Evolutionary conservation across 2,329 filamentous ascomycete species (phyloP).

Genomic region (Colletotrichum agaves): DNA sequence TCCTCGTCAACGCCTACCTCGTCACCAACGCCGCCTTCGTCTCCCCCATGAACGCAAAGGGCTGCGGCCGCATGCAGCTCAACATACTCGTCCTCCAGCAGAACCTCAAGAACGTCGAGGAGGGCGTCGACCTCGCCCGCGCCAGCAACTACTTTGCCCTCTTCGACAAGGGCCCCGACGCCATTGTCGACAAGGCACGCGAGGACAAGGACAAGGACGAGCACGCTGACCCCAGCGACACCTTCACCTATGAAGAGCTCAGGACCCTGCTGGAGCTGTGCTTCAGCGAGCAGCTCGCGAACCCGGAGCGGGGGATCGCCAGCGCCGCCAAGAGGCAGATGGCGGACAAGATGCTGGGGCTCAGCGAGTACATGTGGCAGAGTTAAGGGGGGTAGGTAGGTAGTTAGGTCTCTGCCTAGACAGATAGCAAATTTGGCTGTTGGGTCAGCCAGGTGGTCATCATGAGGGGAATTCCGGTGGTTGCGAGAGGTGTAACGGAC

Average conservation of each 20-base stretch:
- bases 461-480: background rate
- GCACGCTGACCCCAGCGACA: conserved; percentile 48
- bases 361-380: conserved; percentile 81
- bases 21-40: conserved; percentile 77
- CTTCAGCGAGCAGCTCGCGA: conserved; percentile 74
- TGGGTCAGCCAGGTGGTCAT: background rate
- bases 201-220: conserved; percentile 65
- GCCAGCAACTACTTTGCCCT: conserved; percentile 76
- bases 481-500: conserved; percentile 28
- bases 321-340: conserved; percentile 75
- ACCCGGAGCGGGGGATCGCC: conserved; percentile 74
- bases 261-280: conserved; percentile 74
- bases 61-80: conserved; percentile 88
- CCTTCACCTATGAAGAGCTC: conserved; percentile 73
- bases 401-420: too few species aligned
- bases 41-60: conserved; percentile 84
- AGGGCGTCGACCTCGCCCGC: conserved; percentile 70
- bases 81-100: conserved; percentile 97
- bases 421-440: too few species aligned
- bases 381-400: conserved; percentile 46
- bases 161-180: conserved; percentile 73
- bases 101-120: conserved; percentile 93
- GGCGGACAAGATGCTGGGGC: conserved; percentile 74
- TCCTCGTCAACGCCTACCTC: conserved; percentile 82
- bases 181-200: conserved; percentile 71